Evolutionary conservation across 257 asterid species (phyloP), one percentile per base, ranked within the genome.

Genomic region (Henckelia pumila): DNA sequence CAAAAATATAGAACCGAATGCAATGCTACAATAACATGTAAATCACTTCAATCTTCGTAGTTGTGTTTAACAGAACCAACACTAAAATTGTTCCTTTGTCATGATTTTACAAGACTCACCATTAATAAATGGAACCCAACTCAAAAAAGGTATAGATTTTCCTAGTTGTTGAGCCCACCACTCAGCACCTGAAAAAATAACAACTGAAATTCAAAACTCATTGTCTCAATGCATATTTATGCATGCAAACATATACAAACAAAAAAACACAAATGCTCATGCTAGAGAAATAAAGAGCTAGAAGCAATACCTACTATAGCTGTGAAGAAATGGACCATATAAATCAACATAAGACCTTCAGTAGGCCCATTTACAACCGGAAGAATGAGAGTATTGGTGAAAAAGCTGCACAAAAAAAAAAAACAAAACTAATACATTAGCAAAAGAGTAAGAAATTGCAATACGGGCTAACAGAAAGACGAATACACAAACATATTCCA

Each of bases 351-450:
- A 70, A 89, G 96, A 60, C 98, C 98, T 80, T 92, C 98, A 0
- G 98, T 92, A 22, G 98, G 98, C 66, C 98, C 98, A 81, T 92
- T 92, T 75, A 92, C 61, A 20, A 77, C 98, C 2, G 98, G 98
- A 81, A 92, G 98, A 78, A 92, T 83, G 71, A 92, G 95, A 63
- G 94, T 87, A 74, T 87, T 89, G 80, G 96, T 92, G 80, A 92
- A 92, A 74, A 50, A 92, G 84, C 98, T 92, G 95, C 76, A 81
- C 16, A 70, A 72, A 55, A 65, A 53, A 74, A 10, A 65, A 53
- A 74, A 10, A 26, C 35, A 69, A 59, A 60, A 50, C 61, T 66
- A 26, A 62, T 22, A 23, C 26, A 71, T 74, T 61, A 64, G 74
- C 30, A 28, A 44, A 21, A 52, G 40, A 64, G 49, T 32, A 67